Conservation (phyloP, 345 rosid genomes). For the Heritiera littoralis region DNA sequence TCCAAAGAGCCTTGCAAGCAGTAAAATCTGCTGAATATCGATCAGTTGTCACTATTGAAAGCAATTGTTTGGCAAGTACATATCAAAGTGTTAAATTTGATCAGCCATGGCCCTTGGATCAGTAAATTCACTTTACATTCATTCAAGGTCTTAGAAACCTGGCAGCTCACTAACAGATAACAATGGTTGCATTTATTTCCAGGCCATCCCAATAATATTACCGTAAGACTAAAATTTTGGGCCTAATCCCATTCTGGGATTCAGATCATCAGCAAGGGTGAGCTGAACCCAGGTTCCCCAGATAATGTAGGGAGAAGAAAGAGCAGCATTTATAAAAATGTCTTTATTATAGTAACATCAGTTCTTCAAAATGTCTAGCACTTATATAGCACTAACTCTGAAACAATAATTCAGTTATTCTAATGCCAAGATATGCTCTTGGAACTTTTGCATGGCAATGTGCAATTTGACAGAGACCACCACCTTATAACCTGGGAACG, state of each 20-base stretch:
- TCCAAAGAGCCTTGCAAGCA: too few relatives aligned
- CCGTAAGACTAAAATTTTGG: too few relatives aligned
- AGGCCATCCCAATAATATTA: not conserved
- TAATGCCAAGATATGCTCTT: not conserved
- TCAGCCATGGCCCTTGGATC: not conserved
- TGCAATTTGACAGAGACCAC: slow-evolving; percentile 17
- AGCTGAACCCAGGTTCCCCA: too few relatives aligned
- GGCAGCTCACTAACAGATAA: not conserved
- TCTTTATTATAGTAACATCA: not conserved
- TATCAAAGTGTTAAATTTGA: not conserved
- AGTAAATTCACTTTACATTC: too few relatives aligned
- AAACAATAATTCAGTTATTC: not conserved
- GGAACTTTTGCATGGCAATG: not conserved
- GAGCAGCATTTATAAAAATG: not conserved
- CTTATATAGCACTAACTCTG: not conserved
- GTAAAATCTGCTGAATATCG: too few relatives aligned
- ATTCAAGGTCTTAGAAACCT: too few relatives aligned
- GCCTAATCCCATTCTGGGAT: not conserved
- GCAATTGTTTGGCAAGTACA: not conserved
- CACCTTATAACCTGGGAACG: slow-evolving; percentile 46
- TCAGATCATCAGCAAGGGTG: not conserved
- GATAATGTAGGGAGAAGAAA: not conserved
- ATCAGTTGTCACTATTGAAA: too few relatives aligned
- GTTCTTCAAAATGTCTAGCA: not conserved
- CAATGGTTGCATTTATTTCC: not conserved